phyloP scores from a whole-genome alignment of 495 filamentous ascomycete genomes.

The Podospora comata region DNA sequence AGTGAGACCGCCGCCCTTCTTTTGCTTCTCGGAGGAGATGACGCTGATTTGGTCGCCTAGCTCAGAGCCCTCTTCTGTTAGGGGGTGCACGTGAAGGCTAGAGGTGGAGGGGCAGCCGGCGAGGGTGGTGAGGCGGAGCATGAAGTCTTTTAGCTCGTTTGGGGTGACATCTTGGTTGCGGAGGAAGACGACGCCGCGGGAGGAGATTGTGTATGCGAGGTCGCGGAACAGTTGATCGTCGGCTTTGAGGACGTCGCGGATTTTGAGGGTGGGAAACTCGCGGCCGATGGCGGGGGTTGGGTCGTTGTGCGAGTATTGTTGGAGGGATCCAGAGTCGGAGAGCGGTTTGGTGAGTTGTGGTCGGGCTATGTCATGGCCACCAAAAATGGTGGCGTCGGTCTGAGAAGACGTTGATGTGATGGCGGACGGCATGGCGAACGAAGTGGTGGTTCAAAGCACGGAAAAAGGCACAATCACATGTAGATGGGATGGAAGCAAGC shows the following conservation, averaged over 20 bases:
- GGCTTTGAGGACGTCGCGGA: constrained; percentile 51
- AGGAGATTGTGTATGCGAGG: constrained; percentile 53
- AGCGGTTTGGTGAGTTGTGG: constrained; percentile 12
- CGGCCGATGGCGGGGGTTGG: constrained; percentile 71
- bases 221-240: constrained; percentile 18
- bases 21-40: constrained; percentile 44
- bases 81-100: constrained; percentile 25
- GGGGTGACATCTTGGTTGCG: constrained; percentile 59
- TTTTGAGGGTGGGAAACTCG: constrained; percentile 64
- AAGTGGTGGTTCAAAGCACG: neutral
- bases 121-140: constrained; percentile 44
- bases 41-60: constrained; percentile 47
- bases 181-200: constrained; percentile 72
- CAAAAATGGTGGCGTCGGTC: constrained; percentile 13
- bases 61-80: constrained; percentile 28
- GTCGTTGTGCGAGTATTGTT: constrained; percentile 47
- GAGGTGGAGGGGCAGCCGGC: constrained; percentile 44
- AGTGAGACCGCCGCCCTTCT: constrained; percentile 40
- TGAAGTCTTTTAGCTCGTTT: constrained; percentile 26
- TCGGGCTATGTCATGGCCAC: constrained; percentile 22
- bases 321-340: constrained; percentile 19
- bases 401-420: neutral
- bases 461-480: constrained; percentile 3
- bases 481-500: constrained; percentile 1
- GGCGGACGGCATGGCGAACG: constrained; percentile 22